phyloP scores from a whole-genome alignment of 2,329 filamentous ascomycete species.

The Basipetospora sp. region DNA sequence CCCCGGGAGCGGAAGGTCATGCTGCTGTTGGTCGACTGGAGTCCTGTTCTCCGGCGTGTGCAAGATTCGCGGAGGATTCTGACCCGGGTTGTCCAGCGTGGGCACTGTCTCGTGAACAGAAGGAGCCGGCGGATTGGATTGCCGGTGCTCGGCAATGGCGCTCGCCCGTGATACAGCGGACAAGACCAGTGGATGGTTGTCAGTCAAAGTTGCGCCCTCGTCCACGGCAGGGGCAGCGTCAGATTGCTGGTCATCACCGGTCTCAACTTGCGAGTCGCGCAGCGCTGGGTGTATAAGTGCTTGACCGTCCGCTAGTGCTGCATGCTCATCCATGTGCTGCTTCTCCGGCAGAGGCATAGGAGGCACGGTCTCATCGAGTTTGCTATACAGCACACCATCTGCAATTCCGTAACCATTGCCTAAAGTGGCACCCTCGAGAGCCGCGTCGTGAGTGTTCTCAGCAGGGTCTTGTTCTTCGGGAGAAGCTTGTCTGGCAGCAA shows the following conservation, averaged over 20 bases:
- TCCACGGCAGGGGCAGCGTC: not conserved
- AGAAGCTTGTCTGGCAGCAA: no score
- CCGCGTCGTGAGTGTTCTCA: not conserved
- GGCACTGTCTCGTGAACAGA: not conserved
- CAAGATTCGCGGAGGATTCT: not conserved
- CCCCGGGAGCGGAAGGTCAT: not conserved
- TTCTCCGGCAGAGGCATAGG: no score
- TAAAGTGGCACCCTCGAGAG: constrained; percentile 2
- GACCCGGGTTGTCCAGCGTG: no score
- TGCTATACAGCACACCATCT: not conserved
- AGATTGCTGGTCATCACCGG: no score
- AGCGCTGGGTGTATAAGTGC: no score
- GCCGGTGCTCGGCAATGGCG: not conserved
- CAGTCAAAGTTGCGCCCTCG: not conserved
- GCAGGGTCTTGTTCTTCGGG: not conserved
- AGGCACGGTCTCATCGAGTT: not conserved
- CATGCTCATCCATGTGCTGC: no score
- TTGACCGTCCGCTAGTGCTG: no score
- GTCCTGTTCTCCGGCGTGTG: not conserved
- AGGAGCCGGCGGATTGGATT: not conserved
- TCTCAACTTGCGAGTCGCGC: no score
- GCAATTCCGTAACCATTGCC: not conserved
- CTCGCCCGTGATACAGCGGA: no score
- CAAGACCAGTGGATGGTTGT: no score
- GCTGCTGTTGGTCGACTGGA: not conserved